A percentile compares a stretch with the other conserved stretches of the same genome.
Evolutionary conservation across 257 asterid genomes (phyloP).

Genomic region (Mentha longifolia): DNA sequence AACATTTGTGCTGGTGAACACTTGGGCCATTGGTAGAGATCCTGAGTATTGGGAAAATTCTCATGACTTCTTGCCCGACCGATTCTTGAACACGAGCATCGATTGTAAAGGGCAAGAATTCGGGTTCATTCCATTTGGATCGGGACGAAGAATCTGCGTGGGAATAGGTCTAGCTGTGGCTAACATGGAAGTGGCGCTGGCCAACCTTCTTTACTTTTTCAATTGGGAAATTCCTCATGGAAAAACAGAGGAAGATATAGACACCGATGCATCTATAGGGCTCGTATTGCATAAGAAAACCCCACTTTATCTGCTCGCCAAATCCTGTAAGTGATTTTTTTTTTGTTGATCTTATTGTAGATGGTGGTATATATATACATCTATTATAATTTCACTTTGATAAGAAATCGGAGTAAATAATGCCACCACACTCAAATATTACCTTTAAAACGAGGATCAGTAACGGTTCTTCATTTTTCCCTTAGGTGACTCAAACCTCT

Average conservation of each 20-base stretch:
- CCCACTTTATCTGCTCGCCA: not conserved
- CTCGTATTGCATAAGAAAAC: not conserved
- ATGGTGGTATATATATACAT: too few species aligned
- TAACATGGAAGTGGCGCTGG: not conserved
- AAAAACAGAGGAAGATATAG: not conserved
- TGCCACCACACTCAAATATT: too few species aligned
- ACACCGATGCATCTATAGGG: not conserved
- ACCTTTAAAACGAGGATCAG: too few species aligned
- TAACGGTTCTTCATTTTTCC: too few species aligned
- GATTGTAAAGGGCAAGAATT: not conserved
- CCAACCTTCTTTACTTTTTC: not conserved
- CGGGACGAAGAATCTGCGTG: not conserved
- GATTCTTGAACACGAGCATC: not conserved
- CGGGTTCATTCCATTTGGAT: not conserved
- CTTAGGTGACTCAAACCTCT: too few species aligned
- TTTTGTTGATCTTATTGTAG: not conserved
- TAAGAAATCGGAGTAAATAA: too few species aligned
- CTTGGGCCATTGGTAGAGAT: not conserved
- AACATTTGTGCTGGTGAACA: not conserved
- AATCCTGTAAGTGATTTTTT: not conserved
- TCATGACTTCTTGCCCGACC: not conserved
- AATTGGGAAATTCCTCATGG: not conserved
- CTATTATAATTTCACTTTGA: too few species aligned
- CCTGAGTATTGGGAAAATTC: not conserved
- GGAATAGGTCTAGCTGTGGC: not conserved